These are phyloP conservation scores for Xylona heveae DNA, from an alignment of 495 filamentous ascomycete genomes.

Conservation along the genomic window DNA sequence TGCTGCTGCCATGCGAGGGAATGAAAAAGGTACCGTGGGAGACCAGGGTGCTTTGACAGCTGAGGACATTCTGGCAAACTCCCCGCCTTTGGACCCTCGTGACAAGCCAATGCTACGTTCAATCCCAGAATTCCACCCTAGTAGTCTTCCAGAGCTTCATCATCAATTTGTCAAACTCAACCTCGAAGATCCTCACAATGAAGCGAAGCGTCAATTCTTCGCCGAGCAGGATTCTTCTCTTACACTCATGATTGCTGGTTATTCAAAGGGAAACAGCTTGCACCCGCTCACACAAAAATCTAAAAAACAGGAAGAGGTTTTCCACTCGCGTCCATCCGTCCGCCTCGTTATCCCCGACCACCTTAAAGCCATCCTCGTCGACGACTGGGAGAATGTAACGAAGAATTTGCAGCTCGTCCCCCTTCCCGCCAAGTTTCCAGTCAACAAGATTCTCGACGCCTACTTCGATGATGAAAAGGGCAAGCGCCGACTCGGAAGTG, in stretches of 20 bases:
- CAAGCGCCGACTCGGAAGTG: conserved; percentile 38
- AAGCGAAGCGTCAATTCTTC: conserved; percentile 1
- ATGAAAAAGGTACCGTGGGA: too few species aligned
- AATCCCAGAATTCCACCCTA: neutral
- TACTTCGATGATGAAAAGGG: conserved; percentile 49
- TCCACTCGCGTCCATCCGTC: conserved; percentile 57
- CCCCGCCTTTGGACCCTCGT: neutral
- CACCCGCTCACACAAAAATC: conserved; percentile 8
- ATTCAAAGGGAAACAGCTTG: conserved; percentile 1
- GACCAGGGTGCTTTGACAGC: too few species aligned
- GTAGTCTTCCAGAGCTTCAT: too few species aligned
- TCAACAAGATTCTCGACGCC: conserved; percentile 55
- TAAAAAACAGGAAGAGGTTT: conserved; percentile 54
- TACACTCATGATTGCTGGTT: neutral
- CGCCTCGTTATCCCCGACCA: conserved; percentile 66
- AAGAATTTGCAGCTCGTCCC: conserved; percentile 77
- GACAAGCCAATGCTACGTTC: neutral
- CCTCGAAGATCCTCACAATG: conserved; percentile 1
- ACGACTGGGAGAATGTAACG: conserved; percentile 97
- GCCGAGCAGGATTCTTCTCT: neutral
- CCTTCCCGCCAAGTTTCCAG: conserved; percentile 54
- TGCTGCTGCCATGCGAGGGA: too few species aligned
- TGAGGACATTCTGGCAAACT: neutral
- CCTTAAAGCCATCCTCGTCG: conserved; percentile 66
- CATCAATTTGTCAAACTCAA: neutral